These are phyloP conservation scores for Vicia faba DNA, from an alignment of 306 rosid species.

Conservation along the genomic window DNA sequence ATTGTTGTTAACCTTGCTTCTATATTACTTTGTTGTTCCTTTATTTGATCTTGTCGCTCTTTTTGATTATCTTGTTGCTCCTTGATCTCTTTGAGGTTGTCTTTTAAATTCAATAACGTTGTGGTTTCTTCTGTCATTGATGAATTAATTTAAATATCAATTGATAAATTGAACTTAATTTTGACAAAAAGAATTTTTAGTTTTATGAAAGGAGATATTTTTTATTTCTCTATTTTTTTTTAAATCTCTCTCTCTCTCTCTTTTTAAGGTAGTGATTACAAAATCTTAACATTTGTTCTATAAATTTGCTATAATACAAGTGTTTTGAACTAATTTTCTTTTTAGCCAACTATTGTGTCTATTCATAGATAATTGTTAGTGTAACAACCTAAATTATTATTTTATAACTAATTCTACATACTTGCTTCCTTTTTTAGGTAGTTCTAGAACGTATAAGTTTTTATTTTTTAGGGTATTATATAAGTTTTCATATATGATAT, in stretches of 20 bases:
- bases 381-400: background rate
- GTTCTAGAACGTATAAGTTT: no score
- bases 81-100: background rate
- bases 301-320: background rate
- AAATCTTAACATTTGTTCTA: no score
- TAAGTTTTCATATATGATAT: no score
- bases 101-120: background rate
- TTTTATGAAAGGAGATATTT: no score
- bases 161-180: no score
- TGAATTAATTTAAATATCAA: no score
- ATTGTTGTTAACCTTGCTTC: slow-evolving; percentile 23
- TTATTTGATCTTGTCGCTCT: background rate
- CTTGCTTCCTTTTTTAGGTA: background rate
- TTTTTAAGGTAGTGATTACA: background rate
- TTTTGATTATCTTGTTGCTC: background rate
- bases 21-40: background rate
- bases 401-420: no score
- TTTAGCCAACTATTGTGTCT: background rate
- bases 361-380: background rate
- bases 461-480: no score
- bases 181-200: no score
- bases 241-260: background rate
- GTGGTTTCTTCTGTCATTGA: background rate
- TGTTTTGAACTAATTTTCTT: background rate
- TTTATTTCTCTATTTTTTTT: no score